A percentile compares a stretch with the other conserved stretches of the same genome.
Evolutionary conservation across 1,284 basidiomycete genomes (phyloP).

Genomic region (Hemileia vastatrix): DNA sequence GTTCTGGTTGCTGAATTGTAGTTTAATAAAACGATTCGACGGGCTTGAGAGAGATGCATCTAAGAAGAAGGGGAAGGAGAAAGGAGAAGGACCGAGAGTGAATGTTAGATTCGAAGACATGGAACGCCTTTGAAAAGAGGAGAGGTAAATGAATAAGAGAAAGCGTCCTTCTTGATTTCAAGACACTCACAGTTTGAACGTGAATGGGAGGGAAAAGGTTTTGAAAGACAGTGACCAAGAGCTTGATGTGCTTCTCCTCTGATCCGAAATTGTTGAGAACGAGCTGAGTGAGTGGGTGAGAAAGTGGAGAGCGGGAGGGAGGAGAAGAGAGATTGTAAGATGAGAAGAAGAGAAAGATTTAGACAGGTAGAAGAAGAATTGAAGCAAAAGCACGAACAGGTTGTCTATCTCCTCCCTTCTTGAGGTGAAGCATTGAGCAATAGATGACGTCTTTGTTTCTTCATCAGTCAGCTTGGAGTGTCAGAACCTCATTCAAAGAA

Average conservation of each 20-base stretch:
- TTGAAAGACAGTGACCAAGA: slow-evolving; percentile 69
- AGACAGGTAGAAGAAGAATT: not conserved
- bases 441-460: too few relatives aligned
- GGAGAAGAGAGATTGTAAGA: slow-evolving; percentile 1
- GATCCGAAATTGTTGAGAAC: slow-evolving; percentile 59
- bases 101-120: too few relatives aligned
- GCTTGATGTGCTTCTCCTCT: slow-evolving; percentile 57
- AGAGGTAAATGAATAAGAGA: too few relatives aligned
- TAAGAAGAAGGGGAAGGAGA: too few relatives aligned
- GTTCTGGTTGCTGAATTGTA: slow-evolving; percentile 80
- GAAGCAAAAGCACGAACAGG: too few relatives aligned
- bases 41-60: slow-evolving; percentile 67
- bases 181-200: slow-evolving; percentile 54
- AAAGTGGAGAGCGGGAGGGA: slow-evolving; percentile 56
- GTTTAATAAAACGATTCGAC: slow-evolving; percentile 82
- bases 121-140: too few relatives aligned
- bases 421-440: too few relatives aligned
- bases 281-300: slow-evolving; percentile 53
- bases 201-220: slow-evolving; percentile 76
- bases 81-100: not conserved
- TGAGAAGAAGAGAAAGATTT: not conserved
- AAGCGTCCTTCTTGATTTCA: too few relatives aligned
- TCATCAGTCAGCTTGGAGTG: too few relatives aligned
- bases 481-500: not conserved
- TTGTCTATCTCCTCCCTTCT: too few relatives aligned